Base-by-base conservation (phyloP, 768 basidiomycete genomes). In the Phanerochaete sordida region DNA sequence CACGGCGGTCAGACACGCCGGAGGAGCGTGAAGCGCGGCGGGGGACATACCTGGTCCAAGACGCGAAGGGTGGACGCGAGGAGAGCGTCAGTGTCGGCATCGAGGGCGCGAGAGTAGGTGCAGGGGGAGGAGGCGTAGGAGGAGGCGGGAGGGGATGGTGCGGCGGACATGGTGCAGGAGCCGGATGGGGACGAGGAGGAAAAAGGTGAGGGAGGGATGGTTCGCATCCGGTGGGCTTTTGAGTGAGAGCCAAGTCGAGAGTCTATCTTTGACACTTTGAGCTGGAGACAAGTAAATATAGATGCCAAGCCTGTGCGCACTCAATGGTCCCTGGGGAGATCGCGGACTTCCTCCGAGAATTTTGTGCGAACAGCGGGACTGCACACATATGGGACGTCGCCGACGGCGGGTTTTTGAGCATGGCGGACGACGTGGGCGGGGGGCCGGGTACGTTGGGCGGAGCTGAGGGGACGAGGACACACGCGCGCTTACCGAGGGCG, bases 21-120 rank as follows among this genome's bases (percentile, higher is more conserved):
- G 15, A 45, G n/a, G 5, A 61, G 51, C 39, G 50, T 55, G 21
- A 21, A 9, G 30, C 35, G 48, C 39, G 48, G 57, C 54, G 35
- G 8, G 45, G 11, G 30, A 28, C 54, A 39, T 58, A 81, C 81
- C 77, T 82, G 80, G 53, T 81, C 78, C 47, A 81, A 69, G 55
- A 76, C 61, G 13, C 79, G 77, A 73, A 77, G 77, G 23, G 78
- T 75, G n/a, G 80, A 75, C 48, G 74, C 70, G 61, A 80, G 58
- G 56, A 82, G 72, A n/a, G 70, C 61, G 57, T 50, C 57, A 60
- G 43, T 59, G 55, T 64, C 60, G 12, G 47, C 35, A 48, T 59
- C 49, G 47, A 49, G 37, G 8, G 52, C 23, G 37, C 47, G 50
- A 3, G 49, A 26, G 35, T 58, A 48, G 30, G 53, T 13, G 37